A percentile compares a stretch with the other conserved stretches of the same genome.
Conservation (phyloP, 148 eudicot species). For the Simmondsia chinensis region DNA sequence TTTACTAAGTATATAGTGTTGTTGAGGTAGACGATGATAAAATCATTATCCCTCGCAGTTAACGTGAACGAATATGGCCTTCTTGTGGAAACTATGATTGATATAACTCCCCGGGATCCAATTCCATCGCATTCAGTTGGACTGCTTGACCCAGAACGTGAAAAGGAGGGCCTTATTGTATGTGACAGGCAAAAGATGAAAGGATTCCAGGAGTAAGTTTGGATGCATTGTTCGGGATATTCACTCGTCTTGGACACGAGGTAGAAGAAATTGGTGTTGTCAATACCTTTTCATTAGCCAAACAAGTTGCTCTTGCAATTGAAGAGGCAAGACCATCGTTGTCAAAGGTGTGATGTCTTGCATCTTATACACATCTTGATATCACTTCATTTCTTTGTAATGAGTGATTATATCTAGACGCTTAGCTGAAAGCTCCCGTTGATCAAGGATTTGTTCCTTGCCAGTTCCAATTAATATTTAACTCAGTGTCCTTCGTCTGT, state of each 20-base stretch:
- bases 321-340: slow-evolving; percentile 83
- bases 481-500: no score
- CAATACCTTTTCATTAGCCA: slow-evolving; percentile 55
- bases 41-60: slow-evolving; percentile 61
- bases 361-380: slow-evolving; percentile 8
- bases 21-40: slow-evolving; percentile 97
- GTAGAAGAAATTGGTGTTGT: slow-evolving; percentile 79
- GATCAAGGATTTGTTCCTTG: no score
- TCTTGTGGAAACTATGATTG: slow-evolving; percentile 94
- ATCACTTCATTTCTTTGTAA: not conserved
- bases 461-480: no score
- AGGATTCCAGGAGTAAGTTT: slow-evolving; percentile 89
- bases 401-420: no score
- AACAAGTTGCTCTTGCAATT: slow-evolving; percentile 59
- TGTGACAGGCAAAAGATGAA: slow-evolving; percentile 85
- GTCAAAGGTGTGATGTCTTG: slow-evolving; percentile 52
- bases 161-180: slow-evolving; percentile 71
- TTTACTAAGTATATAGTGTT: no score
- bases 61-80: slow-evolving; percentile 97
- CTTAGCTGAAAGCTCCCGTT: no score
- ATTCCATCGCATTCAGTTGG: slow-evolving; percentile 70
- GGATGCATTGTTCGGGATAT: slow-evolving; percentile 88
- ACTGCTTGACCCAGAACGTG: slow-evolving; percentile 71
- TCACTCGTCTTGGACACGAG: slow-evolving; percentile 88
- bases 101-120: slow-evolving; percentile 83